phyloP scores from a whole-genome alignment of 2,329 filamentous ascomycete genomes.

The Aureobasidium pullulans region DNA sequence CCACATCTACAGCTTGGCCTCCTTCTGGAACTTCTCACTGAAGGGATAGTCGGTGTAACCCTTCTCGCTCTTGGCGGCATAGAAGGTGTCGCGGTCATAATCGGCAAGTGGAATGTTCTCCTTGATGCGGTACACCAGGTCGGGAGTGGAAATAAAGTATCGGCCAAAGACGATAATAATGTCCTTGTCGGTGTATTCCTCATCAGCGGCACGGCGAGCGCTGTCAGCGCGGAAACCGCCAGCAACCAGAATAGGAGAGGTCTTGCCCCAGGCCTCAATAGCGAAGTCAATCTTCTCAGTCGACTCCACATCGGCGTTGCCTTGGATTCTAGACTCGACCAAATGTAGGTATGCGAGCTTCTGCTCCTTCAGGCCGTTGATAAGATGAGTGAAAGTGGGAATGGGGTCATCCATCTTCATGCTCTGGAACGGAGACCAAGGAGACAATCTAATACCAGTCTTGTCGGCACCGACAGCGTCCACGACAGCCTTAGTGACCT shows the following conservation, averaged over 20 bases:
- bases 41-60: slow-evolving; percentile 39
- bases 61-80: slow-evolving; percentile 30
- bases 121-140: slow-evolving; percentile 39
- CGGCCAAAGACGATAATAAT: slow-evolving; percentile 42
- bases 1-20: slow-evolving; percentile 14
- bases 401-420: slow-evolving; percentile 57
- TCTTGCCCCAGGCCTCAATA: slow-evolving; percentile 38
- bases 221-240: slow-evolving; percentile 36
- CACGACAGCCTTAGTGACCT: slow-evolving; percentile 45
- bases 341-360: slow-evolving; percentile 56
- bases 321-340: slow-evolving; percentile 50
- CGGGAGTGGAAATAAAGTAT: slow-evolving; percentile 43
- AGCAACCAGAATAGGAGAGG: slow-evolving; percentile 41
- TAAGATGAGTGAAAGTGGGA: slow-evolving; percentile 56
- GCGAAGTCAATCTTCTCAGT: slow-evolving; percentile 38
- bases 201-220: slow-evolving; percentile 29
- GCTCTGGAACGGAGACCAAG: slow-evolving; percentile 54
- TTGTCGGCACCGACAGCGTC: slow-evolving; percentile 46
- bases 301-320: slow-evolving; percentile 34
- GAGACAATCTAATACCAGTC: slow-evolving; percentile 52
- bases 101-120: slow-evolving; percentile 36
- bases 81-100: slow-evolving; percentile 42
- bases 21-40: slow-evolving; percentile 27
- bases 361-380: slow-evolving; percentile 43
- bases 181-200: slow-evolving; percentile 37